These are phyloP conservation scores for Spizellomyces sp. DNA, from an alignment of 192 early-diverging fungal species.

Conservation along the genomic window DNA sequence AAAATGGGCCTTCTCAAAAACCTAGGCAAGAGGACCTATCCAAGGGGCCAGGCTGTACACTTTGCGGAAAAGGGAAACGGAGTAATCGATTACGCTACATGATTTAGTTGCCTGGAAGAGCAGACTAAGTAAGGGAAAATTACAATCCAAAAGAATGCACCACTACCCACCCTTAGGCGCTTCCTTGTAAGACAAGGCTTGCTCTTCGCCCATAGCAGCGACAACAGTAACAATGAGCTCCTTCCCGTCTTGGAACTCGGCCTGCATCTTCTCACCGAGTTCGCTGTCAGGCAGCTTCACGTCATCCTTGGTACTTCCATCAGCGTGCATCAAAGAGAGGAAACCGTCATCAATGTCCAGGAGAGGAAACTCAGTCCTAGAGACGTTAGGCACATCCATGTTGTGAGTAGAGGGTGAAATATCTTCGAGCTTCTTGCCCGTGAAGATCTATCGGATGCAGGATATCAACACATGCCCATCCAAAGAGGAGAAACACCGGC, in stretches of 20 bases:
- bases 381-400: slow-evolving; percentile 98
- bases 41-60: too few relatives aligned
- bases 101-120: too few relatives aligned
- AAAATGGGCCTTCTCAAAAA: too few relatives aligned
- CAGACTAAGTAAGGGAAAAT: too few relatives aligned
- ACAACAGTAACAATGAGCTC: slow-evolving; percentile 85
- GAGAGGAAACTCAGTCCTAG: slow-evolving; percentile 81
- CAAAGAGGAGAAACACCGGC: too few relatives aligned
- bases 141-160: too few relatives aligned
- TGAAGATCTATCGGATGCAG: slow-evolving; percentile 75
- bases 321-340: slow-evolving; percentile 79
- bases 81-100: too few relatives aligned
- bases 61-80: too few relatives aligned
- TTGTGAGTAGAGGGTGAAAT: slow-evolving; percentile 99
- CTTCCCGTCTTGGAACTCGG: slow-evolving; percentile 76
- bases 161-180: too few relatives aligned
- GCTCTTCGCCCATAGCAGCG: slow-evolving; percentile 91
- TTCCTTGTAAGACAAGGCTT: slow-evolving; percentile 74
- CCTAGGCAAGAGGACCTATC: too few relatives aligned
- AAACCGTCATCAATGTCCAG: slow-evolving; percentile 90
- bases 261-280: slow-evolving; percentile 71
- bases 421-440: slow-evolving; percentile 97
- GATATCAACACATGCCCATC: too few relatives aligned
- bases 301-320: slow-evolving; percentile 91
- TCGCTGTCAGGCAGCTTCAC: slow-evolving; percentile 90